These are phyloP conservation scores for Rhodocollybia butyracea DNA, from an alignment of 768 basidiomycete genomes.

Conservation along the genomic window DNA sequence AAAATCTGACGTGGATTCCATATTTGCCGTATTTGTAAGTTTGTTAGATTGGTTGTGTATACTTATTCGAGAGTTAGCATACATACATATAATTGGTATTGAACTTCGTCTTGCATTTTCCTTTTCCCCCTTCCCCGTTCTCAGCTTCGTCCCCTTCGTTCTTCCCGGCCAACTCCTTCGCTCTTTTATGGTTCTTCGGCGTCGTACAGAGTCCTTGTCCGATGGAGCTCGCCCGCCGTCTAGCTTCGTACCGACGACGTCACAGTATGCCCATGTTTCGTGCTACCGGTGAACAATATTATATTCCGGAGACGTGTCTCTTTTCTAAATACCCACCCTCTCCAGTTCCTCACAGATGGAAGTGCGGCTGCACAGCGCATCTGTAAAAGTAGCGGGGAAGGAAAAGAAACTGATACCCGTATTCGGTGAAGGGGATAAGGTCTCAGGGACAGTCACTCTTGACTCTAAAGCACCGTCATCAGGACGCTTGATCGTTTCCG, in stretches of 20 bases:
- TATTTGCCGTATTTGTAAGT: no score
- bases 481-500: constrained; percentile 58
- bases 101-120: background rate
- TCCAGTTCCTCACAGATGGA: constrained; percentile 53
- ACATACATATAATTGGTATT: background rate
- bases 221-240: constrained; percentile 25
- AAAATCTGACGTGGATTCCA: no score
- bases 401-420: constrained; percentile 41
- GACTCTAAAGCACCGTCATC: constrained; percentile 48
- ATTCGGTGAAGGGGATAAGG: constrained; percentile 57
- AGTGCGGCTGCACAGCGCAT: constrained; percentile 60
- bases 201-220: constrained; percentile 24
- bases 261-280: constrained; percentile 42
- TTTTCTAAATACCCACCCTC: background rate
- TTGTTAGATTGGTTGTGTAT: no score
- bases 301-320: background rate
- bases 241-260: constrained; percentile 30
- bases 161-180: background rate
- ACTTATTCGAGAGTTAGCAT: no score
- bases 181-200: constrained; percentile 25
- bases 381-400: constrained; percentile 44
- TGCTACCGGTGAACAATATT: constrained; percentile 41
- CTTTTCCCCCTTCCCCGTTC: background rate
- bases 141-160: background rate
- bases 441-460: constrained; percentile 58